These are phyloP conservation scores for Talaromyces piceae DNA, from an alignment of 2,329 filamentous ascomycete genomes.

Conservation along the genomic window DNA sequence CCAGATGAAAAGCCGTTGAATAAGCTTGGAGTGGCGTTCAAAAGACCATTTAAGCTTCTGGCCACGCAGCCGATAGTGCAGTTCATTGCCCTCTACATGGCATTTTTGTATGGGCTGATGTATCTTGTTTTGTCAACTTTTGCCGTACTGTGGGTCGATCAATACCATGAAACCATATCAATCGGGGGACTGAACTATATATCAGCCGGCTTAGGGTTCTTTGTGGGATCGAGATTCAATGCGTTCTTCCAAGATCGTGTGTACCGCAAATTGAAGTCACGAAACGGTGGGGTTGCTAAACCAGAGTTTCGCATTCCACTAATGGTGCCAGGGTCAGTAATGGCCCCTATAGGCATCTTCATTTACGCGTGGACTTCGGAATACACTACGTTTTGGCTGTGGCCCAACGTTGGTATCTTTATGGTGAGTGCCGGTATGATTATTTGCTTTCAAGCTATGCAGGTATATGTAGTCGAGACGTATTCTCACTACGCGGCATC, in stretches of 20 bases:
- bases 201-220: neutral
- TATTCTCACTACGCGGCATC: conserved; percentile 18
- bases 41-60: conserved; percentile 46
- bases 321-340: conserved; percentile 43
- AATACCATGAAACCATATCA: conserved; percentile 35
- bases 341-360: conserved; percentile 44
- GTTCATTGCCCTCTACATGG: conserved; percentile 43
- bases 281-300: conserved; percentile 26
- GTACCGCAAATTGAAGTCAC: conserved; percentile 18
- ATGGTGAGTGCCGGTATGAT: conserved; percentile 38
- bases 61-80: conserved; percentile 50
- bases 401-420: conserved; percentile 41
- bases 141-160: neutral
- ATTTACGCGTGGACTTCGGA: conserved; percentile 47
- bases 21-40: conserved; percentile 19
- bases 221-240: neutral
- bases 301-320: conserved; percentile 54
- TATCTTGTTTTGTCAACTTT: conserved; percentile 37
- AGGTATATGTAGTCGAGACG: conserved; percentile 23
- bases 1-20: neutral
- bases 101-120: conserved; percentile 50
- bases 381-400: conserved; percentile 38
- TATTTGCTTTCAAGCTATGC: conserved; percentile 24
- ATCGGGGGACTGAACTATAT: neutral
- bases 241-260: neutral